phyloP scores from a whole-genome alignment of 1,284 basidiomycete genomes.

The Ustilago esculenta region DNA sequence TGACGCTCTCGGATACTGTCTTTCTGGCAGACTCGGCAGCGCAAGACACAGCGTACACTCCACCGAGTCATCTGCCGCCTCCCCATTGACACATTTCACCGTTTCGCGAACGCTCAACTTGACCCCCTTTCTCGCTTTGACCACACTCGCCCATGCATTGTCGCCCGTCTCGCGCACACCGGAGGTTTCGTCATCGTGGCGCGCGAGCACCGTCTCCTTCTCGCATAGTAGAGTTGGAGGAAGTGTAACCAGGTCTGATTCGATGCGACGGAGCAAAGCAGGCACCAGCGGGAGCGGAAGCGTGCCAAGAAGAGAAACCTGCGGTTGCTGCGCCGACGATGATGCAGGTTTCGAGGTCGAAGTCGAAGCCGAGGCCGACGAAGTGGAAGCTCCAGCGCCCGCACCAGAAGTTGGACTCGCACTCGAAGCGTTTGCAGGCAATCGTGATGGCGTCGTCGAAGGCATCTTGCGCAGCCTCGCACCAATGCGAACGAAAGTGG shows the following conservation, averaged over 20 bases:
- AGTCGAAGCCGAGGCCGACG: conserved; percentile 3
- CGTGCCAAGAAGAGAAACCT: conserved; percentile 41
- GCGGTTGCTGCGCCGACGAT: conserved; percentile 24
- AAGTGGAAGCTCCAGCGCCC: conserved; percentile 2
- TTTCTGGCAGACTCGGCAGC: conserved; percentile 29
- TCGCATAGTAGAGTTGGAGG: conserved; percentile 24
- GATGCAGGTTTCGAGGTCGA: conserved; percentile 7
- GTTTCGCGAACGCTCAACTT: conserved; percentile 28
- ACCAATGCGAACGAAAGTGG: too few relatives aligned
- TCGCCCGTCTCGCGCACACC: conserved; percentile 43
- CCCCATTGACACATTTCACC: background rate
- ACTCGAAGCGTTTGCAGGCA: background rate
- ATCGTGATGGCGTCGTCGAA: conserved; percentile 1
- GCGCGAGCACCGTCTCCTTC: conserved; percentile 31
- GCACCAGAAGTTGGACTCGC: background rate
- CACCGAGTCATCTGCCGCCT: background rate
- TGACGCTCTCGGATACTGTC: conserved; percentile 38
- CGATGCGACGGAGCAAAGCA: conserved; percentile 20
- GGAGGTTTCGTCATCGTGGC: conserved; percentile 36
- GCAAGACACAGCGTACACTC: conserved; percentile 28
- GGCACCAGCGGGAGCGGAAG: conserved; percentile 20
- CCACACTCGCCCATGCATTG: conserved; percentile 46
- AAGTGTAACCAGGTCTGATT: conserved; percentile 11
- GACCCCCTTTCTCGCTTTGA: conserved; percentile 28
- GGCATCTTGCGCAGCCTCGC: conserved; percentile 1